Base-by-base conservation (phyloP, 345 rosid genomes). In the Eutrema yunnanense region DNA sequence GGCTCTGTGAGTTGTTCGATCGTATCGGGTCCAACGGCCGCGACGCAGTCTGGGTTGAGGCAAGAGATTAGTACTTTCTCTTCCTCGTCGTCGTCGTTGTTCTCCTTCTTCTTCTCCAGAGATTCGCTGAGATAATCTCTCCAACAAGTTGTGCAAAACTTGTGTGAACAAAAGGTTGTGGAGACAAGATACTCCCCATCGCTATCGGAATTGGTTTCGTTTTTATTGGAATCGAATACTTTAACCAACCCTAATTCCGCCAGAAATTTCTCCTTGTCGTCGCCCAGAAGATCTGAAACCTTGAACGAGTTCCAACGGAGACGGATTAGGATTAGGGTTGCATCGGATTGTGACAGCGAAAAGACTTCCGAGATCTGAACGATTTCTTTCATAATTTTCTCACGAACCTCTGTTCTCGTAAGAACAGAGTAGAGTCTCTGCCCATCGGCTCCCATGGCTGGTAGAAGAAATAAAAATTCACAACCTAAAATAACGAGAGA, bases 101-200 rank as follows among this genome's bases (percentile, higher is more conserved):
- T 62, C 34, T 32, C 5, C 36, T 44, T 6, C 37, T 58, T 27
- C 48, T 10, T 9, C 30, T 54, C 3, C 51, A 69, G 32, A 69
- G 32, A 1, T 6, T 62, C 11, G 0, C 0, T 38, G 46, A 76
- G 61, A 56, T 76, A 32, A 9, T 41, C 26, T 9, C 52, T 63
- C 79, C 79, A 76, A 49, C 38, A 49, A 37, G 8, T 49, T 4
- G 19, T 55, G 9, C 47, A 46, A 42, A 54, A 69, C 59, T 69
- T 62, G 54, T 76, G 79, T 9, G 75, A 48, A 30, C 79, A 76
- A 48, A 69, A 69, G 2, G 79, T 66, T 1, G 75, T 69, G 44
- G 75, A 69, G 79, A 63, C n/a, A 10, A 75, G 40, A 56, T 4
- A 2, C 42, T 47, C 55, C 4, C 56, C 69, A 38, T 22, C 29